Evolutionary conservation across 2,329 filamentous ascomycete genomes (phyloP).

Genomic region (Verticillium zaregamsianum): DNA sequence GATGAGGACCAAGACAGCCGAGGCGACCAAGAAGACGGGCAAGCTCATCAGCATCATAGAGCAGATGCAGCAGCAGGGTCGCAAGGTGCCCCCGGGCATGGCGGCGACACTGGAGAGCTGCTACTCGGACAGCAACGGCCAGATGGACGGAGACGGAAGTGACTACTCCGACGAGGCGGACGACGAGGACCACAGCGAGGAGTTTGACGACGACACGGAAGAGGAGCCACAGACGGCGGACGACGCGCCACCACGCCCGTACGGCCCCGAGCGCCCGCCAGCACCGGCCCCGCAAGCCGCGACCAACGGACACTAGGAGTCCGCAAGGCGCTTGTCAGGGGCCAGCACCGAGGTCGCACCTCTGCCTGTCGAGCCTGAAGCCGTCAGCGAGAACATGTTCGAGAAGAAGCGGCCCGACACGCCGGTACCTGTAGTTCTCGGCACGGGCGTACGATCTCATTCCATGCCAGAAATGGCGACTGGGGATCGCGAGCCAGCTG

Average conservation of each 20-base stretch:
- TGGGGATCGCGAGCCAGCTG: not conserved
- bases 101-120: slow-evolving; percentile 54
- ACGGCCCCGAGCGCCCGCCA: slow-evolving; percentile 45
- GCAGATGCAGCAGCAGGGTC: slow-evolving; percentile 92
- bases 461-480: not conserved
- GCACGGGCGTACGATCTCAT: not conserved
- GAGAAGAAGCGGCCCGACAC: not conserved
- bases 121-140: slow-evolving; percentile 50
- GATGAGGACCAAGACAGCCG: slow-evolving; percentile 61
- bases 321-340: slow-evolving; percentile 8
- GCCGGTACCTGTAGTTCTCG: not conserved
- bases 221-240: slow-evolving; percentile 39
- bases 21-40: slow-evolving; percentile 66
- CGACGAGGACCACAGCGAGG: slow-evolving; percentile 58
- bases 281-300: slow-evolving; percentile 25
- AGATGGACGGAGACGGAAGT: slow-evolving; percentile 52
- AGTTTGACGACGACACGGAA: slow-evolving; percentile 59
- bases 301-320: slow-evolving; percentile 40
- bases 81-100: slow-evolving; percentile 66
- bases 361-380: not conserved
- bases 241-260: slow-evolving; percentile 33
- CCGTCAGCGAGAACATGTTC: not conserved
- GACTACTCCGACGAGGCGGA: slow-evolving; percentile 63
- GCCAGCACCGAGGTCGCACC: not conserved
- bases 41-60: slow-evolving; percentile 93